These are phyloP conservation scores for Aspergillus pseudotamarii DNA, from an alignment of 2,329 filamentous ascomycete genomes.

Conservation along the genomic window DNA sequence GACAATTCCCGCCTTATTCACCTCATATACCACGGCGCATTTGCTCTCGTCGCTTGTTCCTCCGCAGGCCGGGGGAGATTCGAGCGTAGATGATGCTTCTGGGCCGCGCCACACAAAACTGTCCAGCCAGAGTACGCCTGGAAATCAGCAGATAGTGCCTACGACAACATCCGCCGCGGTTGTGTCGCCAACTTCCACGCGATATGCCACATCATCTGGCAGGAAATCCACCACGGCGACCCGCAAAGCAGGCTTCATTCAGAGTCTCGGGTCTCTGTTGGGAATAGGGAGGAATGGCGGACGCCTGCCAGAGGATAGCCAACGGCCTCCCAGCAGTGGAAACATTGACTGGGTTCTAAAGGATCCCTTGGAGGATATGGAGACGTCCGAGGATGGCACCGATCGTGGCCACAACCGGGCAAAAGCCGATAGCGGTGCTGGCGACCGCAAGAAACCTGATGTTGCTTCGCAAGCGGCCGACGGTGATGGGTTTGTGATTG, in stretches of 20 bases:
- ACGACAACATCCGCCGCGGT: constrained; percentile 34
- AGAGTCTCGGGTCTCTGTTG: constrained; percentile 48
- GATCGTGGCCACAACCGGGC: constrained; percentile 16
- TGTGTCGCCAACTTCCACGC: constrained; percentile 38
- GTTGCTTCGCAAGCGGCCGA: constrained; percentile 33
- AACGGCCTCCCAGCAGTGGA: constrained; percentile 71
- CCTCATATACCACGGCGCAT: constrained; percentile 90
- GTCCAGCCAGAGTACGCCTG: constrained; percentile 24
- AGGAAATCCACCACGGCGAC: constrained; percentile 21
- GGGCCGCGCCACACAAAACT: constrained; percentile 53
- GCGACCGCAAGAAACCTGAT: constrained; percentile 26
- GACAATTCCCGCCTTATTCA: constrained; percentile 92
- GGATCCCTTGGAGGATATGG: constrained; percentile 64
- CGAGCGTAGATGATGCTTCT: constrained; percentile 60
- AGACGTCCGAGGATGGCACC: constrained; percentile 25
- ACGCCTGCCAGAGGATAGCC: constrained; percentile 52
- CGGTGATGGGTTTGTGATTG: constrained; percentile 73
- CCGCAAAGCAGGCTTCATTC: constrained; percentile 40
- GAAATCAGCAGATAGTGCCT: constrained; percentile 23
- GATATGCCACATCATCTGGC: constrained; percentile 20
- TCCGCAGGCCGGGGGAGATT: constrained; percentile 64
- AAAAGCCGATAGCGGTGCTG: constrained; percentile 17
- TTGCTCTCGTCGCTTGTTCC: constrained; percentile 86
- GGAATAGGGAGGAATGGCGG: constrained; percentile 41
- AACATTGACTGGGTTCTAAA: constrained; percentile 73